A percentile compares a stretch with the other conserved stretches of the same genome.
phyloP scores from a whole-genome alignment of 805 yeast genomes.

The Kockiozyma suomiensis region DNA sequence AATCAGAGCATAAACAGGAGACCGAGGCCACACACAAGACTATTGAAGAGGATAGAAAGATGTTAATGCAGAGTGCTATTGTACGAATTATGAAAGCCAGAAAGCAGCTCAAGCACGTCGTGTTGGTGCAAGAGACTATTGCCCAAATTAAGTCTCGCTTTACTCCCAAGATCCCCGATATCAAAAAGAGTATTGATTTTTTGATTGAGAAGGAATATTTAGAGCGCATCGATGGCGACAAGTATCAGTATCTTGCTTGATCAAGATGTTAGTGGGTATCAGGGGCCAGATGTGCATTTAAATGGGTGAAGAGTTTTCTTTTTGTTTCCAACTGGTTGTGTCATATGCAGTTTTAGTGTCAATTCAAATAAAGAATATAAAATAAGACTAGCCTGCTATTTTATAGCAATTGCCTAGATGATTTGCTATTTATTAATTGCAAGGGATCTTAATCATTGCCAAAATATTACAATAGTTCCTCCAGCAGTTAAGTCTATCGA shows the following conservation, averaged over 20 bases:
- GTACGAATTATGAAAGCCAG: constrained; percentile 97
- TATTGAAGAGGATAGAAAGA: constrained; percentile 82
- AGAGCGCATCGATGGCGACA: constrained; percentile 69
- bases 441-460: no score
- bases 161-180: constrained; percentile 80
- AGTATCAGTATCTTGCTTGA: constrained; percentile 79
- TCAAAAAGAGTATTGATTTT: constrained; percentile 81
- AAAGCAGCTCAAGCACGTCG: constrained; percentile 74
- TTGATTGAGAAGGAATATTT: constrained; percentile 85
- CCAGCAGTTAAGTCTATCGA: no score
- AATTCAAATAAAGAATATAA: background rate
- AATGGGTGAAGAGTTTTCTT: background rate
- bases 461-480: no score
- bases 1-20: constrained; percentile 66
- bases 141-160: constrained; percentile 82
- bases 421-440: no score
- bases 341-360: background rate
- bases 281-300: background rate
- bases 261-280: background rate
- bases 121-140: constrained; percentile 82
- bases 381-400: no score
- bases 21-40: constrained; percentile 75
- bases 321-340: background rate
- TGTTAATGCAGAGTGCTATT: constrained; percentile 86
- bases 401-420: no score